Conservation (phyloP, 768 basidiomycete species). For the Boletus huronensis region DNA sequence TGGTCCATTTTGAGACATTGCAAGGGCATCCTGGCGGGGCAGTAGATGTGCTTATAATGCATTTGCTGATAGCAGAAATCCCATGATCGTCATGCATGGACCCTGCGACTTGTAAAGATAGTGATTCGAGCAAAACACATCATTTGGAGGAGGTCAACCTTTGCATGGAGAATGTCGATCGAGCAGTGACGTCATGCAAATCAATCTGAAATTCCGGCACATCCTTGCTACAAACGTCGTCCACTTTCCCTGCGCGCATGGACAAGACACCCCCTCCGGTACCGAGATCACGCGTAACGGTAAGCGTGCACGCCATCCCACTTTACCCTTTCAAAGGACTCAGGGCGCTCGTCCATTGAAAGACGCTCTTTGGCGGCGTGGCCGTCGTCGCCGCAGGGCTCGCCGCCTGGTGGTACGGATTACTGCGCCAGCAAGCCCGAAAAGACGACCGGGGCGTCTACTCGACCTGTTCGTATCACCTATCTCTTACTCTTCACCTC, state of each 20-base stretch:
- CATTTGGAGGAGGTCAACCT: too few relatives aligned
- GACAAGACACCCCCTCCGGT: conserved; percentile 3
- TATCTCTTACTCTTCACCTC: not conserved
- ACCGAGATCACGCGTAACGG: conserved; percentile 12
- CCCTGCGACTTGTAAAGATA: too few relatives aligned
- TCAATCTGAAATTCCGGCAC: too few relatives aligned
- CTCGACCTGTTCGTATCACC: conserved; percentile 18
- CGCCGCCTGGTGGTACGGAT: conserved; percentile 19
- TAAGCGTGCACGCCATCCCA: not conserved
- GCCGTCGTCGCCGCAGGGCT: conserved; percentile 20
- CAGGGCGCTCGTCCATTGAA: not conserved
- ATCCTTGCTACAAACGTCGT: too few relatives aligned
- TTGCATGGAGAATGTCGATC: too few relatives aligned
- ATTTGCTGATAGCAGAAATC: too few relatives aligned
- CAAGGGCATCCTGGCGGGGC: too few relatives aligned
- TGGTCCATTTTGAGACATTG: too few relatives aligned
- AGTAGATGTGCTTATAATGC: too few relatives aligned
- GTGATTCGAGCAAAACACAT: too few relatives aligned
- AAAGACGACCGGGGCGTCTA: conserved; percentile 17
- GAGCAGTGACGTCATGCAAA: too few relatives aligned
- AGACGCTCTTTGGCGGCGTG: conserved; percentile 28
- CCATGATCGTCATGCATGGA: too few relatives aligned
- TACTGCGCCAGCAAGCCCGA: conserved; percentile 18
- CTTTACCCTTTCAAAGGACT: not conserved
- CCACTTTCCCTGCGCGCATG: not conserved